Evolutionary conservation across 495 filamentous ascomycete species (phyloP), one percentile per base, ranked within the genome.

Genomic region (Clavariopsis aquatica): DNA sequence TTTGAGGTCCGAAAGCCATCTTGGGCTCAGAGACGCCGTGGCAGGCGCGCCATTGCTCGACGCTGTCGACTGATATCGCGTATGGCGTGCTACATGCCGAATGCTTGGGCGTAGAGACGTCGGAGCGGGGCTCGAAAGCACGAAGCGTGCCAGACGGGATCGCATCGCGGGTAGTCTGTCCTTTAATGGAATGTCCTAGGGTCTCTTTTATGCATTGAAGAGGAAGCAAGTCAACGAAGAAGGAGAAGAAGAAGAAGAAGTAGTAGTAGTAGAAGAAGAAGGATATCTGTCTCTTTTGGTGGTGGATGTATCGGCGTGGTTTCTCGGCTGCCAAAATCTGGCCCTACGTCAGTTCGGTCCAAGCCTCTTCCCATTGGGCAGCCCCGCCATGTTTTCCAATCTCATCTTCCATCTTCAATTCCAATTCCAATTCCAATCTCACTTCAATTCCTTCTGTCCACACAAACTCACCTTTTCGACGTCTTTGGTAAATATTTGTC

Each of bases 1-100:
- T 67, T 87, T 90, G 15, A 90, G 84, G 49, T 88, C 84, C 17
- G 87, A 83, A 51, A 95, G 87, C 92, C 92, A 96, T 74, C 85
- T 83, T 12, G 84, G 71, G 59, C 58, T 74, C 28, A 69, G 38
- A 17, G 65, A 57, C 38, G 73, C 64, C 19, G 69, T 74, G 10
- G 60, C 41, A 20, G 65, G 65, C 23, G 54, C 53, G 27, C 43
- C 64, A 24, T 22, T 55, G 17, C 24, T 15, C 20, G 19, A 20
- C 1, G 56, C 13, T n/a, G 51, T 65, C 34, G 62, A 65, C 5
- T 38, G 29, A 36, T 49, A 60, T 57, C 57, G 49, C n/a, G 49
- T 45, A 45, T 52, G 43, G 41, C 51, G 57, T 20, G 53, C 27
- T 17, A 26, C 52, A 31, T 15, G 24, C 22, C 24, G 51, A 43